Conservation (phyloP, 83 land plant species). For the Diphasiastrum complanatum region DNA sequence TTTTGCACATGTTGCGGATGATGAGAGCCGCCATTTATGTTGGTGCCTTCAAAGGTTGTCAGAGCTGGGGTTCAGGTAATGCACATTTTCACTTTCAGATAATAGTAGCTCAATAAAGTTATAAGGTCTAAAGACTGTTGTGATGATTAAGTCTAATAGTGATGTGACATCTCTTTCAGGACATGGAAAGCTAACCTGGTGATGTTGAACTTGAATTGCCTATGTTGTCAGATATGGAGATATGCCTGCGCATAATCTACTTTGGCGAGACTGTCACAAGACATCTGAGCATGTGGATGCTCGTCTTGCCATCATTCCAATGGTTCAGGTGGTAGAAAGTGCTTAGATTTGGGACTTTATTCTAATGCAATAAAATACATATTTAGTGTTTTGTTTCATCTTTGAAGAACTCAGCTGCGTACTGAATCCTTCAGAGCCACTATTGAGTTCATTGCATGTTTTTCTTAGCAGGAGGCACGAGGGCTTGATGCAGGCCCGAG, state of each 20-base stretch:
- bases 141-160: slow-evolving; percentile 1
- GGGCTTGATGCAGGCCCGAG: slow-evolving; percentile 97
- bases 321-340: slow-evolving; percentile 62
- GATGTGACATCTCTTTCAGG: too few species aligned
- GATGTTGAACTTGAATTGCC: too few species aligned
- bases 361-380: not conserved
- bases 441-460: slow-evolving; percentile 3
- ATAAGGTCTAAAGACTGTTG: not conserved
- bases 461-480: slow-evolving; percentile 66
- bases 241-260: slow-evolving; percentile 87
- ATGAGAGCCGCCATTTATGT: slow-evolving; percentile 82
- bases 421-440: not conserved
- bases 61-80: slow-evolving; percentile 79
- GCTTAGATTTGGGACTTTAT: not conserved
- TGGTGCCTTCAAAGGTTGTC: slow-evolving; percentile 89
- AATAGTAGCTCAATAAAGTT: not conserved
- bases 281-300: slow-evolving; percentile 72
- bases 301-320: slow-evolving; percentile 79
- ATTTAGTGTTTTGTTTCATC: not conserved
- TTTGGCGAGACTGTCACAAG: slow-evolving; percentile 80
- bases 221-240: slow-evolving; percentile 71
- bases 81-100: not conserved
- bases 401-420: not conserved
- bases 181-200: too few species aligned
- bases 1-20: slow-evolving; percentile 93